These are phyloP conservation scores for Viridothelium virens DNA, from an alignment of 495 filamentous ascomycete genomes.

Conservation along the genomic window DNA sequence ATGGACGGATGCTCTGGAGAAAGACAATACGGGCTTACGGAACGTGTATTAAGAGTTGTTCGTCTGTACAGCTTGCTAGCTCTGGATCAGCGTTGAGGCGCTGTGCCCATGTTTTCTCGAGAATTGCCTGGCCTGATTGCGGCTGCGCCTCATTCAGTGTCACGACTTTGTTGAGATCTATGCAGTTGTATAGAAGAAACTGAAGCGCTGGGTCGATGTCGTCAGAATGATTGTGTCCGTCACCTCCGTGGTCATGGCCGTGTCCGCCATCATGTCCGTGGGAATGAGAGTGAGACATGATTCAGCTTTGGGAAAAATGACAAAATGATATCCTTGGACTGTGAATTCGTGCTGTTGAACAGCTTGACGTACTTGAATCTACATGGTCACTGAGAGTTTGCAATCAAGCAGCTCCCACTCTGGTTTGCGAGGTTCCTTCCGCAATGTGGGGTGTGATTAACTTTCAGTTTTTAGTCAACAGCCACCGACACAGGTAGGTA, in stretches of 20 bases:
- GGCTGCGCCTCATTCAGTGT: slow-evolving; percentile 71
- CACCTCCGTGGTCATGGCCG: slow-evolving; percentile 37
- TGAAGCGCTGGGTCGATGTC: slow-evolving; percentile 86
- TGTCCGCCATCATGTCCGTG: slow-evolving; percentile 35
- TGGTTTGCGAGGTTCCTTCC: neutral
- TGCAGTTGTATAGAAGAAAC: slow-evolving; percentile 78
- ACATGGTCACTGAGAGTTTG: neutral
- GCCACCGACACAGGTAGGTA: too few species aligned
- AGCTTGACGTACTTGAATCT: neutral
- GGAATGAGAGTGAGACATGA: slow-evolving; percentile 22
- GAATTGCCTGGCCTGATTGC: slow-evolving; percentile 61
- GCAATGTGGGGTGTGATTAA: neutral
- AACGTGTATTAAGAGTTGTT: slow-evolving; percentile 84
- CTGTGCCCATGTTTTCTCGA: slow-evolving; percentile 87
- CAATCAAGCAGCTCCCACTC: neutral
- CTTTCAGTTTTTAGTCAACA: neutral
- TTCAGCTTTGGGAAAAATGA: neutral
- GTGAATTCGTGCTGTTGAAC: neutral
- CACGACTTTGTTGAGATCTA: slow-evolving; percentile 77
- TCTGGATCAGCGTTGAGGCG: slow-evolving; percentile 61
- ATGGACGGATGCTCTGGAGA: slow-evolving; percentile 10
- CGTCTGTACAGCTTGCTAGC: slow-evolving; percentile 78
- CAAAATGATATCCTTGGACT: neutral
- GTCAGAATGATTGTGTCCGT: slow-evolving; percentile 71
- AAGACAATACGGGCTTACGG: slow-evolving; percentile 55